phyloP scores from a whole-genome alignment of 169 alveolate species.

The Perkinsus chesapeaki region DNA sequence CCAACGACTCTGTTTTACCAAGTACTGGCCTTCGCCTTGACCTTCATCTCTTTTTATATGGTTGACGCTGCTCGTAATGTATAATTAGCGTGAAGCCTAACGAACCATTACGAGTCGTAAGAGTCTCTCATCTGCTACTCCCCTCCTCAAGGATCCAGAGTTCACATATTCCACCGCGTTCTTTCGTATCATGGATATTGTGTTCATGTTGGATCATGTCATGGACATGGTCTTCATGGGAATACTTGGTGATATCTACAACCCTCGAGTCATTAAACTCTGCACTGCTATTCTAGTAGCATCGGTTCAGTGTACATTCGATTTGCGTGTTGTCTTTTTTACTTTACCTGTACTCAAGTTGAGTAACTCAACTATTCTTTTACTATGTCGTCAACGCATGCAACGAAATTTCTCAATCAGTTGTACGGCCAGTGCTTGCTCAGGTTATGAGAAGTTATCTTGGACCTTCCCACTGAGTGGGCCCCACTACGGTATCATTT shows the following conservation, averaged over 20 bases:
- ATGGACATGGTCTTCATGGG: background rate
- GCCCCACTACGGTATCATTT: no score
- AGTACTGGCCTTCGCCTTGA: background rate
- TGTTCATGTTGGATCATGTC: background rate
- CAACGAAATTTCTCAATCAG: background rate
- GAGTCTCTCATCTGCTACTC: background rate
- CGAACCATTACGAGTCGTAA: no score
- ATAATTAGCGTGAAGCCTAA: no score
- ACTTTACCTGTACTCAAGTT: background rate
- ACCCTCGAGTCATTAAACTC: background rate
- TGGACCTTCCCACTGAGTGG: background rate
- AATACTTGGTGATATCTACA: background rate
- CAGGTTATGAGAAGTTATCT: background rate
- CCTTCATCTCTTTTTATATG: background rate
- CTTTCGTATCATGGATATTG: background rate
- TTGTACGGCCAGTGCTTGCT: background rate
- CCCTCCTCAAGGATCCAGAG: background rate
- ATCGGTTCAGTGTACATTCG: background rate
- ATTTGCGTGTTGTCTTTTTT: background rate
- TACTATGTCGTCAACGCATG: background rate
- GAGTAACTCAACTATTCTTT: no score
- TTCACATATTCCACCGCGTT: background rate
- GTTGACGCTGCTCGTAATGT: background rate
- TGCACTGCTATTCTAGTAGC: background rate
- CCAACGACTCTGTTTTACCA: background rate